A percentile compares a stretch with the other conserved stretches of the same genome.
These are phyloP conservation scores for Pseudogymnoascus sp. DNA, from an alignment of 2,329 filamentous ascomycete genomes.

Conservation along the genomic window DNA sequence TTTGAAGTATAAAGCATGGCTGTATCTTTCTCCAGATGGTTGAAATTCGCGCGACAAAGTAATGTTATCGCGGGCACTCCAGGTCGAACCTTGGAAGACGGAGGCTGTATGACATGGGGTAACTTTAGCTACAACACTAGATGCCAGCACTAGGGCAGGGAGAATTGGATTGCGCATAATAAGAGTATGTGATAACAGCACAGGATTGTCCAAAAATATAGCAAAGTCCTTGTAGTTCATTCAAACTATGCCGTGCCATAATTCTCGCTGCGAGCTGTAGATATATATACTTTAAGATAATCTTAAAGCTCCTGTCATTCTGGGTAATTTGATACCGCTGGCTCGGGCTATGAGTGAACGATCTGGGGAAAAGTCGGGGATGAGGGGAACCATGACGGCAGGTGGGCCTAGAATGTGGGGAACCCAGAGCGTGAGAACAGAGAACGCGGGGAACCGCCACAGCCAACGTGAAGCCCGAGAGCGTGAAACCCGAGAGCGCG, in stretches of 20 bases:
- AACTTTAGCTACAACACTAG: not conserved
- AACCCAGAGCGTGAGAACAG: not conserved
- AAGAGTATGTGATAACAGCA: not conserved
- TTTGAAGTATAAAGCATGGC: not conserved
- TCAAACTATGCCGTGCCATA: not conserved
- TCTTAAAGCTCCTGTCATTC: not conserved
- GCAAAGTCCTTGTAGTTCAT: not conserved
- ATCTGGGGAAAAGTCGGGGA: not conserved
- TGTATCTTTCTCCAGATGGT: not conserved
- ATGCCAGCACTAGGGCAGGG: not conserved
- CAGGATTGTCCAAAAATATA: not conserved
- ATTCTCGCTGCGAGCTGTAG: not conserved
- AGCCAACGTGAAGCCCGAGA: not conserved
- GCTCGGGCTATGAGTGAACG: not conserved
- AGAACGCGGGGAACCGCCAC: not conserved
- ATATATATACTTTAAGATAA: not conserved
- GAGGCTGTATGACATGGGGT: not conserved
- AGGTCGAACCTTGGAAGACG: not conserved
- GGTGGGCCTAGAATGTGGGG: not conserved
- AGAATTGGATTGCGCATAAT: not conserved
- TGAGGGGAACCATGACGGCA: not conserved
- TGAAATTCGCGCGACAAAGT: not conserved
- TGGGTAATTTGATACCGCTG: not conserved
- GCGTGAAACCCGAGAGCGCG: not conserved
- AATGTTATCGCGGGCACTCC: not conserved